These are phyloP conservation scores for Solanum infundibuliforme DNA, from an alignment of 257 asterid species.

Conservation along the genomic window DNA sequence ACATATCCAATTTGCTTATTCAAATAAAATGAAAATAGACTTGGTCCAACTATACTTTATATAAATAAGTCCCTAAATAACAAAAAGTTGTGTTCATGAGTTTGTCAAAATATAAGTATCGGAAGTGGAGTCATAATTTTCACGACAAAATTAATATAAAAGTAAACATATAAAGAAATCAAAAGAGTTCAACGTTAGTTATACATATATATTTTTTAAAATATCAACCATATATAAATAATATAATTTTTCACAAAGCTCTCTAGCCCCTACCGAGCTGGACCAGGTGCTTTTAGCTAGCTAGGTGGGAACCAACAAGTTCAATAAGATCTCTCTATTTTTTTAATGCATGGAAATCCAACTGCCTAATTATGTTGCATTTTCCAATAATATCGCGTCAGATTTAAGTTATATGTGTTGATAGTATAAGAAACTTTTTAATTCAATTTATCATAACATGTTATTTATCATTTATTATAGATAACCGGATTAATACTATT, in stretches of 20 bases:
- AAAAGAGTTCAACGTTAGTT: neutral
- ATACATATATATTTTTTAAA: too few relatives aligned
- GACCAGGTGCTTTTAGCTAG: too few relatives aligned
- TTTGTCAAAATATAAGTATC: neutral
- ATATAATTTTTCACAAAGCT: too few relatives aligned
- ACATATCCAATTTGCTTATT: neutral
- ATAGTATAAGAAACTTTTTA: neutral
- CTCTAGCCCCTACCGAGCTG: too few relatives aligned
- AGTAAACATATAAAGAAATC: too few relatives aligned
- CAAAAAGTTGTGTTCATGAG: neutral
- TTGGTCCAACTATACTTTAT: neutral
- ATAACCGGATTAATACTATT: neutral
- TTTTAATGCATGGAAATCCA: neutral
- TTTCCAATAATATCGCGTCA: neutral
- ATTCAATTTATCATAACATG: neutral
- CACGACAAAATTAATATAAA: too few relatives aligned
- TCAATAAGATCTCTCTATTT: neutral
- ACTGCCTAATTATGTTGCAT: neutral
- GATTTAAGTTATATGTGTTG: neutral
- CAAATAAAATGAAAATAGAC: neutral
- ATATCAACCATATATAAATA: too few relatives aligned
- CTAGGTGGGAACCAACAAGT: too few relatives aligned
- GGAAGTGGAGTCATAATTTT: too few relatives aligned
- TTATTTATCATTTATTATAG: neutral
- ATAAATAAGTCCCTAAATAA: neutral